Base-by-base conservation (phyloP, 108 stramenopile genomes). In the Heterococcus sp. region DNA sequence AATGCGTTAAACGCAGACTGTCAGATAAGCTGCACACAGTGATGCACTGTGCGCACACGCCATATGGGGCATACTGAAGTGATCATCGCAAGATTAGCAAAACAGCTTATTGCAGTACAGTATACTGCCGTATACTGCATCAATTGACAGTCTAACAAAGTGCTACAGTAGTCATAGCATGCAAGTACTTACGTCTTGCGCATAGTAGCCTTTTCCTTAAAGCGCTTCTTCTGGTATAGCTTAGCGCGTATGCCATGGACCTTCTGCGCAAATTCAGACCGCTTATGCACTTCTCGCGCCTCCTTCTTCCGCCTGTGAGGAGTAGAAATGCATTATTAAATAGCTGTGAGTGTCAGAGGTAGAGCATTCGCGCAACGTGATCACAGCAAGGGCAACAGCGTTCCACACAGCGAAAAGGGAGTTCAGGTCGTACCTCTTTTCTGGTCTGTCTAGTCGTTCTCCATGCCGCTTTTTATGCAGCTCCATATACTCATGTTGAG, bases 401-500 rank as follows among this genome's bases (percentile, higher is more conserved):
- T 65, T 28, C 31, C 26, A 31, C 26, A 67, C 21, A 74, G 26
- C 66, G 37, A 64, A 76, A 0, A 33, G 28, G n/a, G 32, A 4
- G 33, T 37, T 30, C 21, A 40, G 8, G 32, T 35, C 88, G 32
- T 33, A 87, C 87, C 68, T 34, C 33, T 93, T 88, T 86, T 98
- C 97, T 35, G 92, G 91, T 75, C 93, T 91, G 78, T 99, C 97
- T 84, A 98, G 87, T 2, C 98, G 95, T 71, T 92, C 93, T 73
- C 98, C 98, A 87, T 97, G 94, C 76, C 96, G 94, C 90, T 99
- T 99, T 85, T 91, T 92, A 83, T 97, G 96, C 66, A 94, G 94
- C 89, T 99, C 98, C 95, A 98, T 99, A 72, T 99, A 96, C 87
- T 99, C 98, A 87, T 99, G 97, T 76, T 99, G 98, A 66, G 98